Evolutionary conservation across 2,329 filamentous ascomycete genomes (phyloP).

Genomic region (Phialocephala sp.): DNA sequence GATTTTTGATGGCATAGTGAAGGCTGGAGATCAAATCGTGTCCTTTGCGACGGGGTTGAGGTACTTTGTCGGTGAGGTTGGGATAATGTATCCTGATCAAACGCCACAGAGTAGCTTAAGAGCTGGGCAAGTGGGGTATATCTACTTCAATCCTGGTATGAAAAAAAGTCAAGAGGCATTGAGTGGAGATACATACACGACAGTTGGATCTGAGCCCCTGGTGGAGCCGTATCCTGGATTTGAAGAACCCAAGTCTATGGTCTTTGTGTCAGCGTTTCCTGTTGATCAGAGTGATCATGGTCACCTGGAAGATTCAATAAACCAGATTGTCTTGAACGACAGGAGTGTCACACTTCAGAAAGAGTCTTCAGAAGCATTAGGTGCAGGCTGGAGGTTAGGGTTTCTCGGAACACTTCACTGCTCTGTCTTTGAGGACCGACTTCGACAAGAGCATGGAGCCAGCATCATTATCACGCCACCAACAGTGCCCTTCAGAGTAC

Average conservation of each 20-base stretch:
- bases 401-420: slow-evolving; percentile 97
- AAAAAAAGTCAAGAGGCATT: slow-evolving; percentile 95
- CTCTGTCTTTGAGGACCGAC: slow-evolving; percentile 96
- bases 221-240: slow-evolving; percentile 90
- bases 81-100: slow-evolving; percentile 92
- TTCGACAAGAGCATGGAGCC: slow-evolving; percentile 91
- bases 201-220: slow-evolving; percentile 72
- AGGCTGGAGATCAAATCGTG: slow-evolving; percentile 81
- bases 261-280: slow-evolving; percentile 96
- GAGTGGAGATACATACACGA: slow-evolving; percentile 93
- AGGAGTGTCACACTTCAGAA: slow-evolving; percentile 93
- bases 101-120: slow-evolving; percentile 80
- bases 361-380: slow-evolving; percentile 91
- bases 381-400: slow-evolving; percentile 90
- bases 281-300: slow-evolving; percentile 88
- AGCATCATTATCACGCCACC: slow-evolving; percentile 97
- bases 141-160: slow-evolving; percentile 98
- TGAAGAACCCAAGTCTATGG: slow-evolving; percentile 97
- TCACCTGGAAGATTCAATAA: slow-evolving; percentile 90
- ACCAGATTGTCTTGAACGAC: slow-evolving; percentile 92
- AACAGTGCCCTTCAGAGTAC: slow-evolving; percentile 87
- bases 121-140: slow-evolving; percentile 94
- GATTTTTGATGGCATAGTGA: slow-evolving; percentile 86
- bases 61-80: slow-evolving; percentile 94
- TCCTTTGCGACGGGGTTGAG: slow-evolving; percentile 88